Evolutionary conservation across 495 filamentous ascomycete species (phyloP).

Genomic region (Pseudevernia furfuracea): DNA sequence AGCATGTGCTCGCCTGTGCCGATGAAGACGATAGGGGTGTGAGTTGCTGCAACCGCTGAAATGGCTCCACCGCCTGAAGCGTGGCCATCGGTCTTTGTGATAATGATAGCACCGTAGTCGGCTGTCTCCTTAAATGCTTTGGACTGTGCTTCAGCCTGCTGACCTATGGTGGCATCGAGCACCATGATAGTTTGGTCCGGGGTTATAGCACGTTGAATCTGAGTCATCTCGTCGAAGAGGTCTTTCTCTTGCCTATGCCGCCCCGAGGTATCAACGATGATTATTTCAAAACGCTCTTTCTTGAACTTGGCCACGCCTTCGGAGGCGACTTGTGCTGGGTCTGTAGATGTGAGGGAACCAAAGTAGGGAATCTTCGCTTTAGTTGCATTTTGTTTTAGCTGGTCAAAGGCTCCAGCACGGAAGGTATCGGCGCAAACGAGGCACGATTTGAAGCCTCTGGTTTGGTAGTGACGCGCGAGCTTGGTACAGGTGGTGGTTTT

Average conservation of each 20-base stretch:
- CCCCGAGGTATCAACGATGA: constrained; percentile 95
- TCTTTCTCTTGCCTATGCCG: constrained; percentile 91
- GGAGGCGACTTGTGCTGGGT: constrained; percentile 83
- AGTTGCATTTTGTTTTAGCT: constrained; percentile 96
- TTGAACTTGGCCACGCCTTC: constrained; percentile 99
- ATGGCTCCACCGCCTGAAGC: constrained; percentile 94
- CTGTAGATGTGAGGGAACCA: constrained; percentile 88
- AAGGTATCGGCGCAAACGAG: constrained; percentile 98
- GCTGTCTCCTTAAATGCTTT: constrained; percentile 96
- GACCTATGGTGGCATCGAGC: constrained; percentile 90
- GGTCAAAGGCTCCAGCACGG: constrained; percentile 95
- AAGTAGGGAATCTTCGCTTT: constrained; percentile 99
- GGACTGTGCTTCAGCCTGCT: constrained; percentile 88
- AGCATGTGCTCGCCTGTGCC: constrained; percentile 96
- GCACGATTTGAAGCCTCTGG: constrained; percentile 86
- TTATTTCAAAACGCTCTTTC: constrained; percentile 96
- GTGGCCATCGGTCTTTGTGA: constrained; percentile 96
- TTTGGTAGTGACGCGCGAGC: constrained; percentile 88
- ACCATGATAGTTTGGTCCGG: constrained; percentile 99
- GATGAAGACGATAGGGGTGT: constrained; percentile 95
- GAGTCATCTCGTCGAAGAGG: constrained; percentile 94
- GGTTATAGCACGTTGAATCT: constrained; percentile 85
- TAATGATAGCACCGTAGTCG: constrained; percentile 97
- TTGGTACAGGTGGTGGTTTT: constrained; percentile 99
- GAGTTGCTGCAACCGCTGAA: constrained; percentile 93